Percentiles rank a stretch among this genome's conserved stretches.
Evolutionary conservation across 2,329 filamentous ascomycete species (phyloP).

Genomic region (Drechmeria coniospora): DNA sequence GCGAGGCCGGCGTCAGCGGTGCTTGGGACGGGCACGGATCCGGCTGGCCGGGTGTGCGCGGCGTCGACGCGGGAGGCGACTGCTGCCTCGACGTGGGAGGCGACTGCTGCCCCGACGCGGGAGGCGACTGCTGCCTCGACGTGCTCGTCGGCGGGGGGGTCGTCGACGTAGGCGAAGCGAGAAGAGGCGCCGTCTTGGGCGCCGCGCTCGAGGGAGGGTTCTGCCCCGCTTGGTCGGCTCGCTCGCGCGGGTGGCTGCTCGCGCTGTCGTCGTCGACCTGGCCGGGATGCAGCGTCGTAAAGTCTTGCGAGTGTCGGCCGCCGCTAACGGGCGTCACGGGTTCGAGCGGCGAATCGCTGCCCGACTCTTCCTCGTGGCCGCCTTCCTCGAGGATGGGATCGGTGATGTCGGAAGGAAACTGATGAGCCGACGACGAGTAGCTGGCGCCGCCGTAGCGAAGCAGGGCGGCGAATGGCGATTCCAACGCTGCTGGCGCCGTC

Average conservation of each 20-base stretch:
- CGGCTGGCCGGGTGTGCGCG: slow-evolving; percentile 9
- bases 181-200: slow-evolving; percentile 5
- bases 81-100: neutral
- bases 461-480: too few relatives aligned
- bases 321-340: slow-evolving; percentile 47
- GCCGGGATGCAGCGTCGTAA: slow-evolving; percentile 23
- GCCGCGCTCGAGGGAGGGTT: slow-evolving; percentile 2
- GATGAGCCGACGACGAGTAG: slow-evolving; percentile 27
- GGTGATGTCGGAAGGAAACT: slow-evolving; percentile 32
- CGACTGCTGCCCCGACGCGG: neutral
- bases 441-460: too few relatives aligned
- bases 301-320: slow-evolving; percentile 38
- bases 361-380: slow-evolving; percentile 40
- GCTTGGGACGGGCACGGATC: too few relatives aligned
- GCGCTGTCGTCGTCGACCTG: slow-evolving; percentile 21
- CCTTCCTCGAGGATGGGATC: slow-evolving; percentile 38
- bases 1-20: slow-evolving; percentile 16
- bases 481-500: slow-evolving; percentile 3
- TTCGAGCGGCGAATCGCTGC: slow-evolving; percentile 43
- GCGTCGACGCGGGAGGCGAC: slow-evolving; percentile 5
- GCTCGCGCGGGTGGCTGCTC: slow-evolving; percentile 7
- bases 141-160: neutral
- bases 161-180: slow-evolving; percentile 1
- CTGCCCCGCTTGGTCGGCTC: slow-evolving; percentile 9
- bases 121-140: neutral